Evolutionary conservation across 768 basidiomycete species (phyloP), one percentile per base, ranked within the genome.

Genomic region (Suillus alpinus): DNA sequence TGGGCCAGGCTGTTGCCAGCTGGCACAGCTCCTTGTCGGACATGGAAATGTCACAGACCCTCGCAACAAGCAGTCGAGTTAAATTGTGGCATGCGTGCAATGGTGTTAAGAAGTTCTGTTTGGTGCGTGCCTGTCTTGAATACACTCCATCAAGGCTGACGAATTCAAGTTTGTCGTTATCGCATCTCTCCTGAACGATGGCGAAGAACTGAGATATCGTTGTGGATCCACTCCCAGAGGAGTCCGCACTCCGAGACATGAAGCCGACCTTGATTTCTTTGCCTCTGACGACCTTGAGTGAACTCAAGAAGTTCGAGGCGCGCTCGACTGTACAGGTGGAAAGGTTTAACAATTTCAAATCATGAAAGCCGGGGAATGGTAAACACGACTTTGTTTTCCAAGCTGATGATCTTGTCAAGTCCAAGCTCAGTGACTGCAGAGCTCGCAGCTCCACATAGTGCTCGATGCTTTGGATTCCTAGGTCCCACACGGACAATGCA

Each of bases 1-100:
- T 12, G 29, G 71, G 67, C 71, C 69, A 70, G 1, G 67, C 63
- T 2, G 32, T 58, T 0, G 61, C 69, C 0, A 72, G 40, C 44
- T 61, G 59, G 8, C 59, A 31, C 0, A 70, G 59, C 32, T 59
- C 61, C 1, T 60, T 41, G 44, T 71, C 71, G 34, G 62, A 61
- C 6, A 70, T 7, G 62, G 51, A 23, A 64, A 51, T 0, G 61
- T 50, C 6, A 60, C 52, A 13, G 52, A 9, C 67, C 63, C 2
- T 62, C 67, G 0, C 66, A 31, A 10, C 51, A 56, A 2, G 61
- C 47, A 13, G 10, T 16, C 6, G 18, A 13, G 31, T 51, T 13
- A 51, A 18, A 34, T 51, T 51, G n/a, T 2, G 5, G 12, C 18
- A 51, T 51, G 50, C 31, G 2, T 34, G 9, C 18, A 50, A 31